Conservation (phyloP, 1,284 basidiomycete genomes). For the Cryptococcus sp. region DNA sequence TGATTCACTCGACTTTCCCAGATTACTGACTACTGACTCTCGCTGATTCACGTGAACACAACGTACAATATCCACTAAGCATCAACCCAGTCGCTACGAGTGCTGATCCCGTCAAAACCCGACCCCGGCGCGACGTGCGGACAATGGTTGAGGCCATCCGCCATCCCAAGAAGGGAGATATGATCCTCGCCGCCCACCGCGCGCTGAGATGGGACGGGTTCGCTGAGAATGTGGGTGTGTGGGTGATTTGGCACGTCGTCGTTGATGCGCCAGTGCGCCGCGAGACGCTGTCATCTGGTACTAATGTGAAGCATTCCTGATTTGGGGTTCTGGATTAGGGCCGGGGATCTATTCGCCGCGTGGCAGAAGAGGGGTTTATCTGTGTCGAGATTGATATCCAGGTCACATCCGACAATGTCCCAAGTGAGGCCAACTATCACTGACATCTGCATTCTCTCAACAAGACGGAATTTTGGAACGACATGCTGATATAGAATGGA, state of each 20-base stretch:
- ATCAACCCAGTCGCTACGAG: too few species aligned
- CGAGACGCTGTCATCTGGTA: neutral
- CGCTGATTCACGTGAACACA: too few species aligned
- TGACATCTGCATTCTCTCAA: neutral
- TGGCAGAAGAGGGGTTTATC: conserved; percentile 12
- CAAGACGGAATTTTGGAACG: too few species aligned
- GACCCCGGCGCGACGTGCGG: conserved; percentile 4
- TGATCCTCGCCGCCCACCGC: conserved; percentile 20
- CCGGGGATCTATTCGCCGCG: conserved; percentile 7
- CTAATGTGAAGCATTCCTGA: neutral
- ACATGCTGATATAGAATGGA: neutral
- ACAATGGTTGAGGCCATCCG: conserved; percentile 4
- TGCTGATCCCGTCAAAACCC: conserved; percentile 3
- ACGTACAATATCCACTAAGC: too few species aligned
- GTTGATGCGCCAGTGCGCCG: neutral
- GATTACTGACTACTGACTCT: too few species aligned
- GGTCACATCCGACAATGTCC: conserved; percentile 16
- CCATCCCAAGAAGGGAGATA: conserved; percentile 5
- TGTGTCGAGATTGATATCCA: conserved; percentile 22
- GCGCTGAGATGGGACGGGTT: conserved; percentile 16
- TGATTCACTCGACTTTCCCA: too few species aligned
- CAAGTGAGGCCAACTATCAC: conserved; percentile 5
- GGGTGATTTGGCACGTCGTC: neutral
- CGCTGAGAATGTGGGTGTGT: conserved; percentile 21
- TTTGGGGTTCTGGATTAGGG: conserved; percentile 6